Conservation (phyloP, 1,284 basidiomycete species). For the Ganoderma lucidum region DNA sequence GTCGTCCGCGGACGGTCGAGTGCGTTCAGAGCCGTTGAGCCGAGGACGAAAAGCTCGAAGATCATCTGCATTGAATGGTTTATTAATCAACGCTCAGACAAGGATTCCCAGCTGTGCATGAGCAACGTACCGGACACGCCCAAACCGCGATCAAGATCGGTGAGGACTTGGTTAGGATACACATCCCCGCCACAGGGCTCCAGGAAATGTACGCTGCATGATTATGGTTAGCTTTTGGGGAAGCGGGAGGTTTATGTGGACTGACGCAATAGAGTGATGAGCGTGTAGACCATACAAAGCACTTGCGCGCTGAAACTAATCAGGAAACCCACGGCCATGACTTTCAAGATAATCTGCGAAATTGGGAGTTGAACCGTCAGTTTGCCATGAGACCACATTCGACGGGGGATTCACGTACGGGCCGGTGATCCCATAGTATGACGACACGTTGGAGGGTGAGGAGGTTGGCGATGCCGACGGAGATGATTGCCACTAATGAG, state of each 20-base stretch:
- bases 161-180: slow-evolving; percentile 32
- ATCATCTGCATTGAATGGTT: slow-evolving; percentile 31
- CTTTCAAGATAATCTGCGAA: slow-evolving; percentile 36
- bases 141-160: slow-evolving; percentile 38
- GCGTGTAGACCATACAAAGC: slow-evolving; percentile 34
- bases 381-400: neutral
- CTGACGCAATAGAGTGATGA: slow-evolving; percentile 35
- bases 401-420: slow-evolving; percentile 30
- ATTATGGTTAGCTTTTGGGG: neutral
- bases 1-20: slow-evolving; percentile 40
- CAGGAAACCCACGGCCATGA: slow-evolving; percentile 38
- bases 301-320: slow-evolving; percentile 38
- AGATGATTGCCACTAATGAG: slow-evolving; percentile 38
- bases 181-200: slow-evolving; percentile 37
- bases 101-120: neutral
- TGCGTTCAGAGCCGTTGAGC: slow-evolving; percentile 40
- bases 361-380: neutral
- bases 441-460: slow-evolving; percentile 42
- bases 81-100: neutral
- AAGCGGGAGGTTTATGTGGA: neutral
- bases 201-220: slow-evolving; percentile 34
- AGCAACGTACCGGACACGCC: slow-evolving; percentile 39
- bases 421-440: slow-evolving; percentile 42
- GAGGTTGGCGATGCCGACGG: slow-evolving; percentile 40
- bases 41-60: slow-evolving; percentile 41